Conservation (phyloP, 2,329 filamentous ascomycete species). For the Fusarium sulawesiense region DNA sequence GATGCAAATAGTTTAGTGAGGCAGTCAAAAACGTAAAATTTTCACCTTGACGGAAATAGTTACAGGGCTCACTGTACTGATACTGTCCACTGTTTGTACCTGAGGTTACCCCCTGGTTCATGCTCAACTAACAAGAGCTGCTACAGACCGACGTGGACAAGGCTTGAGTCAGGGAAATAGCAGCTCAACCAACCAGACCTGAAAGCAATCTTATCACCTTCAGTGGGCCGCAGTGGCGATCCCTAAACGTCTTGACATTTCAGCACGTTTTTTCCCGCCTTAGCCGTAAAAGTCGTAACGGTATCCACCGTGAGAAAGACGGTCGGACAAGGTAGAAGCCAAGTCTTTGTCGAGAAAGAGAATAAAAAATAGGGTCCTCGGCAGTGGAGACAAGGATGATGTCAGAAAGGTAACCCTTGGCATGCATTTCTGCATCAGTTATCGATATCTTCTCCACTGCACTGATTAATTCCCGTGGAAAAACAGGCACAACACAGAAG, state of each 20-base stretch:
- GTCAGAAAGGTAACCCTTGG: conserved; percentile 32
- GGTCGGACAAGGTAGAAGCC: conserved; percentile 9
- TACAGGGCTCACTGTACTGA: neutral
- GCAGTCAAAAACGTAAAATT: conserved; percentile 25
- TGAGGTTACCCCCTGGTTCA: conserved; percentile 7
- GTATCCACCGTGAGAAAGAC: conserved; percentile 32
- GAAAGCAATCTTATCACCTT: conserved; percentile 33
- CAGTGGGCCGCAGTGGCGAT: conserved; percentile 38
- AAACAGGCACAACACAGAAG: conserved; percentile 29
- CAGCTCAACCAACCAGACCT: conserved; percentile 23
- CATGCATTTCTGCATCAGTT: conserved; percentile 12
- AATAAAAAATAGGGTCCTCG: conserved; percentile 16
- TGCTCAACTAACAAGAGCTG: conserved; percentile 2
- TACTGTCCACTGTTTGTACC: neutral
- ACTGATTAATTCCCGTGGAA: conserved; percentile 29
- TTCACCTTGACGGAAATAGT: conserved; percentile 15
- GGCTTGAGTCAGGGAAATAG: conserved; percentile 33
- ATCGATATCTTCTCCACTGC: conserved; percentile 9
- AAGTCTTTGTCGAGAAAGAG: neutral
- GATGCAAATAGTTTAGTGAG: neutral
- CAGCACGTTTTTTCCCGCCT: conserved; percentile 23
- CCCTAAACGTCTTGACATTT: conserved; percentile 13
- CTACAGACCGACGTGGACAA: conserved; percentile 30
- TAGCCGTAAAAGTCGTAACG: conserved; percentile 38
- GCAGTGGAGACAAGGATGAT: conserved; percentile 38